Conservation (phyloP, 768 basidiomycete species). For the Galerina sulciceps region DNA sequence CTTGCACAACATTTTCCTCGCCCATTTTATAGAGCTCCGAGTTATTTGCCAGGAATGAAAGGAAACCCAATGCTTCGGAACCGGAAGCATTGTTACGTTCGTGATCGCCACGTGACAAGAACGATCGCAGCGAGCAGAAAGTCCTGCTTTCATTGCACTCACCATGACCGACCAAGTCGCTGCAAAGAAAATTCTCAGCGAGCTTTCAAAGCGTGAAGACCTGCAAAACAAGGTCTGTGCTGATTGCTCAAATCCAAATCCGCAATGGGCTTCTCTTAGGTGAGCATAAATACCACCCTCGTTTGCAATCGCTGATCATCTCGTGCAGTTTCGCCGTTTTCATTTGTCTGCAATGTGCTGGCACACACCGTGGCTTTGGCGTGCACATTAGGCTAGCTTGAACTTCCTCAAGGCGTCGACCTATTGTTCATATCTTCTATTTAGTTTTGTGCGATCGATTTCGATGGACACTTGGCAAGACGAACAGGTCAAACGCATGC, state of each 20-base stretch:
- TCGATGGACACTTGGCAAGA: conserved; percentile 98
- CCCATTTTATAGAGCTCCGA: not conserved
- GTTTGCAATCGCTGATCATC: conserved; percentile 15
- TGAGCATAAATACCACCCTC: conserved; percentile 29
- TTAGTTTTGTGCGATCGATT: conserved; percentile 87
- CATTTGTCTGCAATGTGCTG: conserved; percentile 89
- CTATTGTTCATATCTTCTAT: conserved; percentile 24
- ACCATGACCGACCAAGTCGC: conserved; percentile 63
- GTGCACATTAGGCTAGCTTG: conserved; percentile 81
- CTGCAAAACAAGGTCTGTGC: conserved; percentile 78
- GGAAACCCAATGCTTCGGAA: conserved; percentile 13
- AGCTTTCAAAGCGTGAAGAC: conserved; percentile 73
- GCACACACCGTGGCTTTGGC: conserved; percentile 86
- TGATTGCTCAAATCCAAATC: conserved; percentile 89
- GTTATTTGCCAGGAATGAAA: not conserved
- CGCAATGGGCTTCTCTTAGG: conserved; percentile 93
- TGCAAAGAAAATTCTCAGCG: conserved; percentile 73
- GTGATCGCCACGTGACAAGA: not conserved
- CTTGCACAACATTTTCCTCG: not conserved
- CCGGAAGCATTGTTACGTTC: conserved; percentile 1
- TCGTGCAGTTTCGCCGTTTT: conserved; percentile 77
- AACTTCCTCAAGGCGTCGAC: conserved; percentile 15
- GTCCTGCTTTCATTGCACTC: not conserved
- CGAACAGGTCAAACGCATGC: conserved; percentile 89
- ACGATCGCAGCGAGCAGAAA: no score